Base-by-base conservation (phyloP, 441 rosid genomes). In the Theobroma grandiflorum region DNA sequence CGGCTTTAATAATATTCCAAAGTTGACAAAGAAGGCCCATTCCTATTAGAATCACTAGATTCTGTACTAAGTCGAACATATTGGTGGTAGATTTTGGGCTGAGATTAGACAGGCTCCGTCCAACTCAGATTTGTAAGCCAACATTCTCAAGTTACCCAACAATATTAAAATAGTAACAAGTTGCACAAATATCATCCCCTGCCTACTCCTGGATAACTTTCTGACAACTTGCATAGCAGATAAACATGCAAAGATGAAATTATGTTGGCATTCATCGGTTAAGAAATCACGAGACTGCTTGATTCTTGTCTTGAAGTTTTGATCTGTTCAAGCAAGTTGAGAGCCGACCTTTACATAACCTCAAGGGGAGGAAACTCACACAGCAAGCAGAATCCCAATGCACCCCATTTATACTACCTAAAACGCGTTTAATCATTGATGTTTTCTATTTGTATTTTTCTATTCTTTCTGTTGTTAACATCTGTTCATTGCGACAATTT, bases 381-480 rank as follows among this genome's bases (percentile, higher is more conserved):
- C 4, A 4, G 50, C 37, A 31, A 42, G 14, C 82, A 20, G 81
- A 81, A 72, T 68, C 71, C 50, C 78, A 15, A 71, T 18, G 57
- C 80, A 69, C 20, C 49, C 38, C 47, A 57, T 31, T 37, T 53
- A 20, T 57, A 71, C 33, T 58, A 45, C 84, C 83, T 61, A 84
- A 55, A 20, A 53, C 72, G 58, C 72, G 49, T 40, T 57, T 49
- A 10, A 49, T 61, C 8, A 15, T 68, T 16, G 26, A 22, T 40
- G 52, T 37, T 53, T 20, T 16, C 63, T 14, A 49, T 70, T 31
- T 50, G 16, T 11, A 50, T 59, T 59, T 59, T 1, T 59, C 18
- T 33, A 37, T 52, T 15, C 31, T 33, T 4, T 53, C 47, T 53
- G 61, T 50, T 72, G 52, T 72, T 52, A 33, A 31, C 42, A n/a